Percentiles rank a stretch among this genome's conserved stretches.
phyloP scores from a whole-genome alignment of 306 rosid species.

The Cicer bijugum region DNA sequence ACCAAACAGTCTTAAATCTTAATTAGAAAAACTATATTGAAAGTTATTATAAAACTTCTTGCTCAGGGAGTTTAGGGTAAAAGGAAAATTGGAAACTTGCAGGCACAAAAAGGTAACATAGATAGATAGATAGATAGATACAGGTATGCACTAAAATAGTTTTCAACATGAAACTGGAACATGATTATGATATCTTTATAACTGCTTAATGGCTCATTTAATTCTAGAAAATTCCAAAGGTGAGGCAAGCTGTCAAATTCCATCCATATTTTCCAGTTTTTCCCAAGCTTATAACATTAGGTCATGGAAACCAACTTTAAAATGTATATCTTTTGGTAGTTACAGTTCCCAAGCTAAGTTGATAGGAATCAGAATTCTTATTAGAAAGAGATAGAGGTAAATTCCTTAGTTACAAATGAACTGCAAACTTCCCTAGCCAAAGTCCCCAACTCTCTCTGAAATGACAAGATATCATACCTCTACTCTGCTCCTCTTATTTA shows the following conservation, averaged over 20 bases:
- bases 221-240: slow-evolving; percentile 7
- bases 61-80: slow-evolving; percentile 17
- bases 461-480: neutral
- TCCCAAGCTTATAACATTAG: slow-evolving; percentile 2
- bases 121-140: neutral
- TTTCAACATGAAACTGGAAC: slow-evolving; percentile 17
- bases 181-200: neutral
- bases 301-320: slow-evolving; percentile 22
- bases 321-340: slow-evolving; percentile 6
- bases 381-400: neutral
- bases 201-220: neutral
- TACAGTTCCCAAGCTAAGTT: slow-evolving; percentile 17
- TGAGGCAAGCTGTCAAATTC: neutral
- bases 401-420: neutral
- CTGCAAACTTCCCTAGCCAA: neutral
- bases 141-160: neutral
- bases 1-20: slow-evolving; percentile 12
- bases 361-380: neutral
- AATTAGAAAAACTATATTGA: neutral
- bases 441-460: neutral
- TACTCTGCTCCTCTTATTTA: neutral
- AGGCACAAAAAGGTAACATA: slow-evolving; percentile 1
- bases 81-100: slow-evolving; percentile 27
- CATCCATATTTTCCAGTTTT: neutral
- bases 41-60: neutral